Evolutionary conservation across 805 yeast species (phyloP), one percentile per base, ranked within the genome.

Genomic region (Lipomyces orientalis): DNA sequence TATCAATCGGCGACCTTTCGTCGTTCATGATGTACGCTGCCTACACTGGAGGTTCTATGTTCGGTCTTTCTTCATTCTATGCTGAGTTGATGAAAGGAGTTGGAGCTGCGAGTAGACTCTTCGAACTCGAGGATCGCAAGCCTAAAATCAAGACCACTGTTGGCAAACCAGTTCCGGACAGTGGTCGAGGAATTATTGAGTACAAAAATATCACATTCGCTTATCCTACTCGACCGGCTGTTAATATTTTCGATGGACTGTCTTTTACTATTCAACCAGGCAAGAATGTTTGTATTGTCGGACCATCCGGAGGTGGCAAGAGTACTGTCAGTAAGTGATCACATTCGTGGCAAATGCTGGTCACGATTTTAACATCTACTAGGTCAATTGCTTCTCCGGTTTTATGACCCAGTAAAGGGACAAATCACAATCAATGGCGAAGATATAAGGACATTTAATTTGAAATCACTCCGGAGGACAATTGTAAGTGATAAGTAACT

Each of bases 241-340:
- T 88, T 56, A 78, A 79, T 22, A 89, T 94, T 31, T 92, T 94
- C 79, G 73, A 81, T 1, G 80, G 84, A 29, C 79, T 93, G 64
- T 82, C 86, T 71, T 81, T 94, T 65, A 82, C 79, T 1, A 88
- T 94, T 57, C 77, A 81, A 16, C 87, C 90, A 43, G 98, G 98
- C 14, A 93, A 91, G 73, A 94, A 94, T 74, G 88, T 93, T 16
- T 93, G 98, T 76, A 87, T 94, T 67, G 98, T 93, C 19, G 98
- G 98, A 1, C 97, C 97, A n/a, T 89, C 96, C 43, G 98, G 98
- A 1, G 90, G 97, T 68, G 98, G 98, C 33, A 94, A 94, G 77
- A 91, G 97, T 19, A 93, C 98, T 0, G 86, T 94, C 2, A 84
- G 93, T 8, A 91, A 92, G 65, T 22, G 55, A n/a, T 12, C 14